Percentiles rank a stretch among this genome's conserved stretches.
Conservation (phyloP, 164 flowering plant genomes). For the Annona cherimola region DNA sequence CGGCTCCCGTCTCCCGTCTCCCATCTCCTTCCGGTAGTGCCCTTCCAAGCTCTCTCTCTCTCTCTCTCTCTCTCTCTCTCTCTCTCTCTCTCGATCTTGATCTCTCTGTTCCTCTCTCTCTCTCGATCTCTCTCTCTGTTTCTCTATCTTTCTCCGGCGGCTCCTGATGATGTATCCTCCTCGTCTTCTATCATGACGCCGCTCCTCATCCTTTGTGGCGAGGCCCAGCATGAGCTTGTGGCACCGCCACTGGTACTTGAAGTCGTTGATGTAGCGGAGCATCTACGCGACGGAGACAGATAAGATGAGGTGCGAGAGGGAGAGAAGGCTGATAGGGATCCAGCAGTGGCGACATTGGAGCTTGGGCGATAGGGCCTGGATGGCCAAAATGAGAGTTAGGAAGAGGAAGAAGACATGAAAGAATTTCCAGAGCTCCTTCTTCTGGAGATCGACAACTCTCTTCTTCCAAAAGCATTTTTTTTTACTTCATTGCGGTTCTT, state of each 20-base stretch:
- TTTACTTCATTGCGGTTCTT: too few relatives aligned
- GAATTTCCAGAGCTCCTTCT: slow-evolving; percentile 73
- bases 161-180: slow-evolving; percentile 74
- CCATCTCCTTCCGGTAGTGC: too few relatives aligned
- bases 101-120: too few relatives aligned
- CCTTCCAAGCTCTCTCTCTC: too few relatives aligned
- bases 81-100: too few relatives aligned
- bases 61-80: too few relatives aligned
- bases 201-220: slow-evolving; percentile 73
- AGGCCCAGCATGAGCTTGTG: slow-evolving; percentile 86
- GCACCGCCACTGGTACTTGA: slow-evolving; percentile 91
- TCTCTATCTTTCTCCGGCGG: slow-evolving; percentile 82
- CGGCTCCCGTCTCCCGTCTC: too few relatives aligned
- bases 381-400: slow-evolving; percentile 44
- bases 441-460: slow-evolving; percentile 76
- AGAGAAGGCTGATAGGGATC: slow-evolving; percentile 72
- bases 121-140: too few relatives aligned
- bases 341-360: slow-evolving; percentile 89
- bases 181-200: slow-evolving; percentile 27
- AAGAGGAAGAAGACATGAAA: slow-evolving; percentile 83
- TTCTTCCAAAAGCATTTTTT: too few relatives aligned
- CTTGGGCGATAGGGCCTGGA: slow-evolving; percentile 37
- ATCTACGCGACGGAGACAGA: slow-evolving; percentile 90
- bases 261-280: slow-evolving; percentile 88
- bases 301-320: slow-evolving; percentile 72